These are phyloP conservation scores for Pichia sp. DNA, from an alignment of 1,139 yeast species.

Conservation along the genomic window DNA sequence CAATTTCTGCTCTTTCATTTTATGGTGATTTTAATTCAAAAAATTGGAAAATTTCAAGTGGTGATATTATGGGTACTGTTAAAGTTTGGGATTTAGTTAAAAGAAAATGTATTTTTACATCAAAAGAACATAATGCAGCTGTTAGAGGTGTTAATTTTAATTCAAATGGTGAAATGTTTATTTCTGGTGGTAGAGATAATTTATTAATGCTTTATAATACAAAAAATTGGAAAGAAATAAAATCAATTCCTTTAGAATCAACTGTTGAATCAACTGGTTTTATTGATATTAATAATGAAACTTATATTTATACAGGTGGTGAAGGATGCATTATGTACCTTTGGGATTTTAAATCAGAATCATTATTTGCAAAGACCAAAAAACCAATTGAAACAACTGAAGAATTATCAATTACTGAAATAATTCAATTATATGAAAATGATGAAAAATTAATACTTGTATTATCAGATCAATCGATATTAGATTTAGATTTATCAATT, in stretches of 20 bases:
- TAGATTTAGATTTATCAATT: conserved; percentile 41
- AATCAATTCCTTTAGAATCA: conserved; percentile 68
- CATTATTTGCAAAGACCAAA: conserved; percentile 40
- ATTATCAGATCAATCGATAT: conserved; percentile 78
- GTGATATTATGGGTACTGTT: conserved; percentile 81
- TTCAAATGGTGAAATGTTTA: conserved; percentile 45
- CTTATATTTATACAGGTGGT: conserved; percentile 71
- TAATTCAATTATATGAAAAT: conserved; percentile 31
- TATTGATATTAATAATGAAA: conserved; percentile 33
- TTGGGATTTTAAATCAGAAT: conserved; percentile 44
- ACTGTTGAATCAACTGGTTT: conserved; percentile 83
- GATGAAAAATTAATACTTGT: conserved; percentile 36
- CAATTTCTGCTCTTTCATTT: conserved; percentile 71
- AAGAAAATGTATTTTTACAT: conserved; percentile 56
- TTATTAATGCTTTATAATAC: conserved; percentile 57
- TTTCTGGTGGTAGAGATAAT: conserved; percentile 89
- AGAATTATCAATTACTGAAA: conserved; percentile 63
- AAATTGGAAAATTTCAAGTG: conserved; percentile 78
- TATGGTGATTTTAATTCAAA: conserved; percentile 64
- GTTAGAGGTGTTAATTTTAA: conserved; percentile 79
- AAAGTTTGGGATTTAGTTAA: conserved; percentile 89
- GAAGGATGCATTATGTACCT: conserved; percentile 60
- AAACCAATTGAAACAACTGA: conserved; percentile 54
- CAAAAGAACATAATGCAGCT: conserved; percentile 75
- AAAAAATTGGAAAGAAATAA: conserved; percentile 42